A percentile compares a stretch with the other conserved stretches of the same genome.
These are phyloP conservation scores for Cryptococcus maquisensis DNA, from an alignment of 1,284 basidiomycete genomes.

Conservation along the genomic window DNA sequence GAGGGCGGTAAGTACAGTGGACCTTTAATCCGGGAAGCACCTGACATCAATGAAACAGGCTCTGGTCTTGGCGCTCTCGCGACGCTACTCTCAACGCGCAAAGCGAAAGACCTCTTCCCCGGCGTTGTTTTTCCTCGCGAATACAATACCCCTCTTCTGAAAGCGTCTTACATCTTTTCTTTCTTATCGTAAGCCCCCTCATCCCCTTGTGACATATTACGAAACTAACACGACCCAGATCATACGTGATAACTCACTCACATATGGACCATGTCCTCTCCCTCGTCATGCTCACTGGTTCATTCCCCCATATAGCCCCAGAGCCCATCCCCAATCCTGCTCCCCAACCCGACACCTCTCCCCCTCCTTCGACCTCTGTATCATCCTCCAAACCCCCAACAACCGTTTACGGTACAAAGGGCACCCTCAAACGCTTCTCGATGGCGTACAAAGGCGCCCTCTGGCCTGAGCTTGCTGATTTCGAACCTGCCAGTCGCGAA, in stretches of 20 bases:
- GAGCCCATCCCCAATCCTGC: conserved; percentile 4
- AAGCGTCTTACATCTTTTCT: conserved; percentile 46
- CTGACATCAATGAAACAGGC: conserved; percentile 19
- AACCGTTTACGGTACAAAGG: conserved; percentile 37
- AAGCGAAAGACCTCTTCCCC: conserved; percentile 28
- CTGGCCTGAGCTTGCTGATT: conserved; percentile 45
- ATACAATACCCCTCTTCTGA: conserved; percentile 37
- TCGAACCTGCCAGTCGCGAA: no score
- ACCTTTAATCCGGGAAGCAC: neutral
- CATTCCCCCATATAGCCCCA: conserved; percentile 27
- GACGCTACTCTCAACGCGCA: conserved; percentile 16
- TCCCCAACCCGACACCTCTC: neutral
- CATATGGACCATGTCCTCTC: conserved; percentile 46
- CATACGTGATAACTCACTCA: conserved; percentile 48
- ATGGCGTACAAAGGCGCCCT: conserved; percentile 41
- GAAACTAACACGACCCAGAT: conserved; percentile 20
- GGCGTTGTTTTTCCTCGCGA: conserved; percentile 29
- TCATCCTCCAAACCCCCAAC: no score
- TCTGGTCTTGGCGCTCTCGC: conserved; percentile 45
- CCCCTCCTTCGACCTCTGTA: conserved; percentile 9
- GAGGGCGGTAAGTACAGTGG: conserved; percentile 42
- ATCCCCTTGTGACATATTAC: neutral
- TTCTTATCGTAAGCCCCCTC: conserved; percentile 33
- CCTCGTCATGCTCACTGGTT: conserved; percentile 45
- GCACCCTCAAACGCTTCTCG: conserved; percentile 36